Percentiles rank a stretch among this genome's conserved stretches.
Evolutionary conservation across 148 eudicot genomes (phyloP).

Genomic region (Amaranthus cruentus): DNA sequence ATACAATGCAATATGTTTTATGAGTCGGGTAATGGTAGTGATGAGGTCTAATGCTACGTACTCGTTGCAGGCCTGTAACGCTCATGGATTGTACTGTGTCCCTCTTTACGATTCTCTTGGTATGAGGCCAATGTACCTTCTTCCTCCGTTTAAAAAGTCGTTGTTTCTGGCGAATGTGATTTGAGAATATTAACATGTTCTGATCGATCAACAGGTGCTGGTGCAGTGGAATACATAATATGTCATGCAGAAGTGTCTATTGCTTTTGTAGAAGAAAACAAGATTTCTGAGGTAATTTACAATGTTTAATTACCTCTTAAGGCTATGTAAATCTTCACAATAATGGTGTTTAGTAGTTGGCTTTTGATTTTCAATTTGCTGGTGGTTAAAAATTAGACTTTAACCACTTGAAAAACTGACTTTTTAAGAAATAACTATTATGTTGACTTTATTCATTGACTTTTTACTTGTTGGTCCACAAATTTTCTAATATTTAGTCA

Average conservation of each 20-base stretch:
- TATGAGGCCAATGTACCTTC: constrained; percentile 21
- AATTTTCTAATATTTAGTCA: no score
- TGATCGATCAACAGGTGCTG: constrained; percentile 53
- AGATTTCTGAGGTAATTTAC: constrained; percentile 62
- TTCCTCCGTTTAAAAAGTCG: background rate
- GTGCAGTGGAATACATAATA: constrained; percentile 86
- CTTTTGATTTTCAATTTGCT: no score
- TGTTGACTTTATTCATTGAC: no score
- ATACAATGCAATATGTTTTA: no score
- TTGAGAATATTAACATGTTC: constrained; percentile 1
- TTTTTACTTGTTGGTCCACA: no score
- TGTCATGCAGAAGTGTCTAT: constrained; percentile 85
- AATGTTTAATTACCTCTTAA: no score
- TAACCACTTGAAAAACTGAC: no score
- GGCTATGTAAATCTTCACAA: no score
- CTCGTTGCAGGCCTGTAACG: constrained; percentile 87
- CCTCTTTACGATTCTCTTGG: constrained; percentile 95
- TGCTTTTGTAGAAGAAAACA: constrained; percentile 71
- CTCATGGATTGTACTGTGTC: constrained; percentile 81
- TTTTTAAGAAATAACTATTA: no score
- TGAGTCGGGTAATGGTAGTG: background rate
- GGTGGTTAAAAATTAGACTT: no score
- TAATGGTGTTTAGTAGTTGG: no score
- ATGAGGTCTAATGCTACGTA: constrained; percentile 3
- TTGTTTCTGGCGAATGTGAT: background rate